A percentile compares a stretch with the other conserved stretches of the same genome.
phyloP scores from a whole-genome alignment of 2,329 filamentous ascomycete genomes.

The Dendryphion nanum region DNA sequence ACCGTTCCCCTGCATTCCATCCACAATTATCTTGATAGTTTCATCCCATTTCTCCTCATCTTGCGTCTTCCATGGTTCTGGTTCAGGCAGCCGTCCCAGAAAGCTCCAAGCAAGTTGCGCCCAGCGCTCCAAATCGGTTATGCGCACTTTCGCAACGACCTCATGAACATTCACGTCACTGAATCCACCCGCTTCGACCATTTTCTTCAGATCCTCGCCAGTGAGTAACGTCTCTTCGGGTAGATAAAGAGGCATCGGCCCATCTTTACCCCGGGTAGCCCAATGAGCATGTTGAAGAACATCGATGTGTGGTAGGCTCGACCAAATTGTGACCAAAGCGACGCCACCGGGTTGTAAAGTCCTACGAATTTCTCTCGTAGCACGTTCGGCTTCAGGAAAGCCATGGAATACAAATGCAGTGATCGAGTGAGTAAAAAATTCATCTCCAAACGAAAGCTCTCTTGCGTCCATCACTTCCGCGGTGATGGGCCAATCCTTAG shows the following conservation, averaged over 20 bases:
- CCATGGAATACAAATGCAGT: conserved; percentile 7
- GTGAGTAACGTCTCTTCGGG: not conserved
- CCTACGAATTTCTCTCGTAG: conserved; percentile 4
- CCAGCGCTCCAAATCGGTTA: conserved; percentile 2
- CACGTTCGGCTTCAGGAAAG: conserved; percentile 1
- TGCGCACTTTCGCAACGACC: not conserved
- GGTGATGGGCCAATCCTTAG: conserved; percentile 1
- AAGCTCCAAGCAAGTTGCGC: conserved; percentile 3
- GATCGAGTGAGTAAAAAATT: conserved; percentile 7
- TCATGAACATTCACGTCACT: not conserved
- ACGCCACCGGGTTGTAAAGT: conserved; percentile 5
- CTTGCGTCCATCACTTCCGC: conserved; percentile 1
- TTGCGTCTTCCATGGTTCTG: conserved; percentile 1
- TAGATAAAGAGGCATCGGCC: conserved; percentile 1
- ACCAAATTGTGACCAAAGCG: not conserved
- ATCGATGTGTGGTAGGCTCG: conserved; percentile 2
- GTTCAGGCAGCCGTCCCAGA: not conserved
- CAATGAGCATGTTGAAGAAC: conserved; percentile 5
- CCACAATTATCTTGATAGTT: conserved; percentile 1
- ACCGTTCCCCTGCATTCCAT: conserved; percentile 1
- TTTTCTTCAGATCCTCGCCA: not conserved
- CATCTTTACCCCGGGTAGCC: conserved; percentile 3
- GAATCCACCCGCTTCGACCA: conserved; percentile 2
- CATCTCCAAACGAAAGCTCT: conserved; percentile 3
- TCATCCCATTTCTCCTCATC: conserved; percentile 8